Evolutionary conservation across 1,284 basidiomycete species (phyloP).

Genomic region (Stygiomarasmius scandens): DNA sequence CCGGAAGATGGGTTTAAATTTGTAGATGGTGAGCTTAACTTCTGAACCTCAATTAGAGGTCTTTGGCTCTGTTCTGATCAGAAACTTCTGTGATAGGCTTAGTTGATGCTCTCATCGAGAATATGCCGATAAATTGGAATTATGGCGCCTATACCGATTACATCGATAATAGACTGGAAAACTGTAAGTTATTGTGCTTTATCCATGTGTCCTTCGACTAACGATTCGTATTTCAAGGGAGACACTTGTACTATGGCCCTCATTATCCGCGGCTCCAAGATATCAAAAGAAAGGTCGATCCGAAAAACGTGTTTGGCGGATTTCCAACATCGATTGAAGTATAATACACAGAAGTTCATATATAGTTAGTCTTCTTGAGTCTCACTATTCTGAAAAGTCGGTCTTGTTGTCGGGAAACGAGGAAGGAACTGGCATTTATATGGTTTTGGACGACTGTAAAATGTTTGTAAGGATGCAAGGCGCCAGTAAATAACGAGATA

Average conservation of each 20-base stretch:
- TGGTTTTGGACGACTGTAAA: not conserved
- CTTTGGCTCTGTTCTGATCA: not conserved
- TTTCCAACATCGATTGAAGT: not conserved
- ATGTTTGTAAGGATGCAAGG: too few relatives aligned
- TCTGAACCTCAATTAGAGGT: too few relatives aligned
- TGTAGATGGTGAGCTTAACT: slow-evolving; percentile 11
- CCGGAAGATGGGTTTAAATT: slow-evolving; percentile 15
- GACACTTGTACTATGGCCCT: slow-evolving; percentile 1
- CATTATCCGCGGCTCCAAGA: not conserved
- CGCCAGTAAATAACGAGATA: too few relatives aligned
- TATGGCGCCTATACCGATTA: slow-evolving; percentile 18
- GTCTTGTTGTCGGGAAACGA: not conserved
- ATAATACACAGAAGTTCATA: too few relatives aligned
- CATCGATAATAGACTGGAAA: slow-evolving; percentile 12
- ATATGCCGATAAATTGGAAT: slow-evolving; percentile 15
- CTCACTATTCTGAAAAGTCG: too few relatives aligned
- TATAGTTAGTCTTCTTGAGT: too few relatives aligned
- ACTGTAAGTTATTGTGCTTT: slow-evolving; percentile 11
- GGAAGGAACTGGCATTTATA: not conserved
- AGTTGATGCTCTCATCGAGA: slow-evolving; percentile 6
- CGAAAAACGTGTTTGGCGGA: not conserved
- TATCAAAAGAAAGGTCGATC: slow-evolving; percentile 4
- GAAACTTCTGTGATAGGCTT: not conserved
- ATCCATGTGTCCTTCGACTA: not conserved
- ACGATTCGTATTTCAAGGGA: not conserved